Conservation (phyloP, 345 rosid genomes). For the Rhizophora apiculata region DNA sequence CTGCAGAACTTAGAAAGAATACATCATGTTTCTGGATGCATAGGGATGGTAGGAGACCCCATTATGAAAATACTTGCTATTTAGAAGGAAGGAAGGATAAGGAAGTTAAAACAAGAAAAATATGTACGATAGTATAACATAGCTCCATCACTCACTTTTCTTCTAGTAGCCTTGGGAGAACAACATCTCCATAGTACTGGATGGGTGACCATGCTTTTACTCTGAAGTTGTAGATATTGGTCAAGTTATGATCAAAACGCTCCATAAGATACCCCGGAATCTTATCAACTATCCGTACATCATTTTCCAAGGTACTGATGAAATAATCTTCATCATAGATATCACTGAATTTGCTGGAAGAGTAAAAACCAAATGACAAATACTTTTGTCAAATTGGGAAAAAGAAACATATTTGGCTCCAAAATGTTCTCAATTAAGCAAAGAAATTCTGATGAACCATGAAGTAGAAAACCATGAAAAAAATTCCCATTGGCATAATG, state of each 20-base stretch:
- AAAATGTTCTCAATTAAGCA: too few relatives aligned
- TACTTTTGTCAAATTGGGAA: conserved; percentile 1
- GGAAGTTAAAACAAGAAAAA: background rate
- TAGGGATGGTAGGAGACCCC: too few relatives aligned
- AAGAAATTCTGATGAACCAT: background rate
- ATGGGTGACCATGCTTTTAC: conserved; percentile 97
- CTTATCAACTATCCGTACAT: conserved; percentile 72
- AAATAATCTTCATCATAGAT: conserved; percentile 90
- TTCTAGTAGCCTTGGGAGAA: conserved; percentile 86
- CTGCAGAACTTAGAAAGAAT: too few relatives aligned
- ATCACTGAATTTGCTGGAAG: conserved; percentile 80
- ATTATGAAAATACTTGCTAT: too few relatives aligned
- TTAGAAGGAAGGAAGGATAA: too few relatives aligned
- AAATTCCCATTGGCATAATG: background rate
- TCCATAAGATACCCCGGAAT: conserved; percentile 94
- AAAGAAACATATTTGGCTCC: background rate
- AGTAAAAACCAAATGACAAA: conserved; percentile 18
- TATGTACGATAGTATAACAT: conserved; percentile 9
- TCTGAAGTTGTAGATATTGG: conserved; percentile 93
- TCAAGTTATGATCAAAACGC: conserved; percentile 84
- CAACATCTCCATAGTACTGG: conserved; percentile 73
- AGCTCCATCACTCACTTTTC: conserved; percentile 67
- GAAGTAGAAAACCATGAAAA: background rate
- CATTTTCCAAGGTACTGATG: conserved; percentile 63
- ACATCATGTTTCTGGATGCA: too few relatives aligned